phyloP scores from a whole-genome alignment of 2,329 filamentous ascomycete species.

The Pochonia chlamydosporia region DNA sequence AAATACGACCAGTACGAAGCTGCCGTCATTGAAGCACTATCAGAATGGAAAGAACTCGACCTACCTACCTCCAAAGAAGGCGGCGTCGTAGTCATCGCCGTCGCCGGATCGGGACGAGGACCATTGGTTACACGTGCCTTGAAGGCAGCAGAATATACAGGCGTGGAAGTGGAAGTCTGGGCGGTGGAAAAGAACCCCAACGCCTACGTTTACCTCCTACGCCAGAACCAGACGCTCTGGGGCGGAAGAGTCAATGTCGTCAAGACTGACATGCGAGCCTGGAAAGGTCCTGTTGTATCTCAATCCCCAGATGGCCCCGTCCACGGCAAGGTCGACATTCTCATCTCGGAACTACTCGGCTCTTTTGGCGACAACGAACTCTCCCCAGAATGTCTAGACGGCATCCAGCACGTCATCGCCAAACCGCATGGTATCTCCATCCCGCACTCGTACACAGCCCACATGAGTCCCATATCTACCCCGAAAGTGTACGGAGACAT shows the following conservation, averaged over 20 bases:
- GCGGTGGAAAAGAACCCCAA: conserved; percentile 98
- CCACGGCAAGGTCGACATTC: conserved; percentile 73
- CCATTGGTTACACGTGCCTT: conserved; percentile 86
- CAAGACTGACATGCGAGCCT: conserved; percentile 95
- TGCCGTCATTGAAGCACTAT: conserved; percentile 74
- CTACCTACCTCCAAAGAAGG: conserved; percentile 68
- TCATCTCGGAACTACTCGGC: conserved; percentile 88
- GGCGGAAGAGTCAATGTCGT: conserved; percentile 74
- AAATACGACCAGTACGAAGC: conserved; percentile 96
- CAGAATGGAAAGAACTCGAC: conserved; percentile 67
- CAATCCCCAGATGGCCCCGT: conserved; percentile 38
- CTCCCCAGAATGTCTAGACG: conserved; percentile 92
- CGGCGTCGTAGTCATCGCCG: conserved; percentile 77
- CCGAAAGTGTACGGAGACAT: conserved; percentile 84
- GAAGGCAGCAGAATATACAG: conserved; percentile 68
- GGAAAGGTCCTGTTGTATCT: conserved; percentile 70
- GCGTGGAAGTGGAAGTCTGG: conserved; percentile 78
- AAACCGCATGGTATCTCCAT: conserved; percentile 84
- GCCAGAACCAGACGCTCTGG: conserved; percentile 83
- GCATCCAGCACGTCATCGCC: conserved; percentile 83
- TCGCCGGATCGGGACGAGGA: conserved; percentile 88
- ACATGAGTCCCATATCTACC: conserved; percentile 85
- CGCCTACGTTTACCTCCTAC: conserved; percentile 85
- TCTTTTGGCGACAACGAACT: conserved; percentile 97
- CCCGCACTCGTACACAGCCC: conserved; percentile 86